Conservation (phyloP, 768 basidiomycete species). For the Amanita exitialis region DNA sequence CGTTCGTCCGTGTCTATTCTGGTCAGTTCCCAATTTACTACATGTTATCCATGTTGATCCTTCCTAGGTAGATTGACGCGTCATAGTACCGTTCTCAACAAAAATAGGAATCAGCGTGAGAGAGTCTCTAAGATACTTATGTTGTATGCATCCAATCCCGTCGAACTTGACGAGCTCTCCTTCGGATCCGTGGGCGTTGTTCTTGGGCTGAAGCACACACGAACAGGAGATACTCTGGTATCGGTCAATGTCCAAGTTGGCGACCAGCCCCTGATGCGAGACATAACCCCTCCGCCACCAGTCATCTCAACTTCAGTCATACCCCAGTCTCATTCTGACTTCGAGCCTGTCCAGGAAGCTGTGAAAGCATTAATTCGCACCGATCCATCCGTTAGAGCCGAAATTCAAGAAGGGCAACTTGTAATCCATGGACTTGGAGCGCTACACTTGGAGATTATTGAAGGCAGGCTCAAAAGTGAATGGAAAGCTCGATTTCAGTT, state of each 20-base stretch:
- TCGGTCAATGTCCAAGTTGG: slow-evolving; percentile 32
- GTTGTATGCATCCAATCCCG: slow-evolving; percentile 64
- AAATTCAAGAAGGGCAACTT: slow-evolving; percentile 74
- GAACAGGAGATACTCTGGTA: slow-evolving; percentile 81
- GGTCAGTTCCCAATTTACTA: slow-evolving; percentile 32
- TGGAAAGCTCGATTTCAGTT: slow-evolving; percentile 74
- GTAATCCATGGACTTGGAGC: slow-evolving; percentile 79
- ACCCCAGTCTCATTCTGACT: slow-evolving; percentile 70
- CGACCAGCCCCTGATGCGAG: slow-evolving; percentile 35
- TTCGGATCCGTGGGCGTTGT: slow-evolving; percentile 82
- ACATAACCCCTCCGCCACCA: slow-evolving; percentile 70
- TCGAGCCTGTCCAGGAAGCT: slow-evolving; percentile 70
- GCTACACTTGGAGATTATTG: slow-evolving; percentile 83
- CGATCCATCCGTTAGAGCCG: slow-evolving; percentile 80
- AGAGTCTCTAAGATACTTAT: slow-evolving; percentile 66
- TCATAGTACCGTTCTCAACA: slow-evolving; percentile 53
- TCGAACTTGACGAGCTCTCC: slow-evolving; percentile 72
- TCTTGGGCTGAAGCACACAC: slow-evolving; percentile 72
- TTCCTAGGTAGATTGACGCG: slow-evolving; percentile 55
- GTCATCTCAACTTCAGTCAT: slow-evolving; percentile 81
- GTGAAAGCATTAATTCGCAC: slow-evolving; percentile 67
- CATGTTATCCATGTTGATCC: slow-evolving; percentile 2
- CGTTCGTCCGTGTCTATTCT: slow-evolving; percentile 82
- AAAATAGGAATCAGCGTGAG: slow-evolving; percentile 60
- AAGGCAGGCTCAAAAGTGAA: slow-evolving; percentile 70